Conservation (phyloP, 1,139 yeast genomes). For the Debaryomyces psychrophilus region DNA sequence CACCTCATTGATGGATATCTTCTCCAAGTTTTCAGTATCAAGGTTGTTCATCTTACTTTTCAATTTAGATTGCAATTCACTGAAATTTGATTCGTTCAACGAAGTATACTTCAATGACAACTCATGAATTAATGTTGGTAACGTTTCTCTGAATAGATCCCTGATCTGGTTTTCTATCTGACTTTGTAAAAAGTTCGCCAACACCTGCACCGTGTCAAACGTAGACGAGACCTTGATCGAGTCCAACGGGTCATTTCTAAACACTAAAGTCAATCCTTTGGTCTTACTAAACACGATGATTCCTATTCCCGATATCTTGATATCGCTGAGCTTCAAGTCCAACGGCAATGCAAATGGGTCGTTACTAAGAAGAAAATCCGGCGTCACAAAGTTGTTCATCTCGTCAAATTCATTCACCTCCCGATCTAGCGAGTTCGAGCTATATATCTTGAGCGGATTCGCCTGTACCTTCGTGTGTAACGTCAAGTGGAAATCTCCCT, state of each 20-base stretch:
- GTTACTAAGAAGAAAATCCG: slow-evolving; percentile 66
- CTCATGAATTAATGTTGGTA: slow-evolving; percentile 80
- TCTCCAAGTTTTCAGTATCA: slow-evolving; percentile 16
- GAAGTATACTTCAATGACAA: slow-evolving; percentile 74
- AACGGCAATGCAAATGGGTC: slow-evolving; percentile 78
- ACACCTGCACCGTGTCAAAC: slow-evolving; percentile 81
- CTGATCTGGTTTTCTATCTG: slow-evolving; percentile 84
- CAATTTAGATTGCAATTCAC: slow-evolving; percentile 14
- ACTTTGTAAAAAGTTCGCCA: slow-evolving; percentile 76
- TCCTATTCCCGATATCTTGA: slow-evolving; percentile 77
- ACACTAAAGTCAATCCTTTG: slow-evolving; percentile 83
- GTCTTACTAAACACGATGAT: slow-evolving; percentile 80
- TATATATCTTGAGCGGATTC: slow-evolving; percentile 74
- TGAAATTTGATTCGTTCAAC: slow-evolving; percentile 23
- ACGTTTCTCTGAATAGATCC: slow-evolving; percentile 77
- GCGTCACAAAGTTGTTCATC: slow-evolving; percentile 54
- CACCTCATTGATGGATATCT: slow-evolving; percentile 21
- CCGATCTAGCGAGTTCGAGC: slow-evolving; percentile 49
- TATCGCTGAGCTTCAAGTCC: slow-evolving; percentile 72
- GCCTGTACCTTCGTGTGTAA: slow-evolving; percentile 85
- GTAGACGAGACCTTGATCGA: slow-evolving; percentile 81
- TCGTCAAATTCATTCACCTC: slow-evolving; percentile 29
- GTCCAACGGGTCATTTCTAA: slow-evolving; percentile 86
- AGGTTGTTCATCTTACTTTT: slow-evolving; percentile 9
- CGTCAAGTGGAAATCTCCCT: slow-evolving; percentile 80